Evolutionary conservation across 352 stramenopile species (phyloP).

Genomic region (Phytophthora ramorum): DNA sequence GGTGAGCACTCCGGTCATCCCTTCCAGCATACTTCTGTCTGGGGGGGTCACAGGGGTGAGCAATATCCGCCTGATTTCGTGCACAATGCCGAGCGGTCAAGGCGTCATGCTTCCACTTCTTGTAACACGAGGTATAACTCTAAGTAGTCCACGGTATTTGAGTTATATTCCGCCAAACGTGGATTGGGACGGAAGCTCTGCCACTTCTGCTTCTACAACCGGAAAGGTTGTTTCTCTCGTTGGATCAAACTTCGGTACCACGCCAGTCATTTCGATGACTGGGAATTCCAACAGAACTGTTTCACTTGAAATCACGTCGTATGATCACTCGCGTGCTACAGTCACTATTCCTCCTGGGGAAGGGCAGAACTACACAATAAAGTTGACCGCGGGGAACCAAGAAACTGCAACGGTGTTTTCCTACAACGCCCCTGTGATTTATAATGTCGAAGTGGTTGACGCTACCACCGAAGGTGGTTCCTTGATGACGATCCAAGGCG

Average conservation of each 20-base stretch:
- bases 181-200: conserved; percentile 44
- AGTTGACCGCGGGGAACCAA: conserved; percentile 54
- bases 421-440: conserved; percentile 61
- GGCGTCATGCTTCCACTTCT: conserved; percentile 47
- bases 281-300: not conserved
- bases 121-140: conserved; percentile 40
- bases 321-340: conserved; percentile 42
- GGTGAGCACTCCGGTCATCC: conserved; percentile 27
- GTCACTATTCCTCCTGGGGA: conserved; percentile 61
- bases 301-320: conserved; percentile 29
- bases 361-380: conserved; percentile 45
- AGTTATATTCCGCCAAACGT: conserved; percentile 59
- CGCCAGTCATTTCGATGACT: conserved; percentile 36
- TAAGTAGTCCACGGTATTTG: conserved; percentile 53
- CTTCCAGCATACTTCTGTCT: conserved; percentile 31
- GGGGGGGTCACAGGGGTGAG: conserved; percentile 28
- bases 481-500: conserved; percentile 49
- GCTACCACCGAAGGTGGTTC: conserved; percentile 52
- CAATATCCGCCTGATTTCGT: conserved; percentile 51
- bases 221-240: conserved; percentile 53
- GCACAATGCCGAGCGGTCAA: conserved; percentile 53
- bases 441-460: conserved; percentile 37
- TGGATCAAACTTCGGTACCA: conserved; percentile 54
- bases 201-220: conserved; percentile 39
- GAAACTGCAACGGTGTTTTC: conserved; percentile 41